Conservation (phyloP, 2,329 filamentous ascomycete genomes). For the Dactylellina sp. region DNA sequence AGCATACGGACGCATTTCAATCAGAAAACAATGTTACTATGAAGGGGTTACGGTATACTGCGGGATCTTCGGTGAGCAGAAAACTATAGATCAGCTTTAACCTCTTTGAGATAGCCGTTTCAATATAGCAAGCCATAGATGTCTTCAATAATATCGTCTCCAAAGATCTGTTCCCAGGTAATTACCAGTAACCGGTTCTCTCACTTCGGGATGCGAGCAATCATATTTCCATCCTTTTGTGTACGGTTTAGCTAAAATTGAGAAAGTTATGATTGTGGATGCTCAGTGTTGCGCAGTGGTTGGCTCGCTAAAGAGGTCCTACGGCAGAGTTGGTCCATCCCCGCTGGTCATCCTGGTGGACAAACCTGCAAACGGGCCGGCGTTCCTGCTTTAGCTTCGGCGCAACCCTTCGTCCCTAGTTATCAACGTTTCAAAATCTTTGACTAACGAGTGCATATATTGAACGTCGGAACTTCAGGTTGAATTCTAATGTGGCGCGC, state of each 20-base stretch:
- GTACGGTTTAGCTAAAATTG: too few relatives aligned
- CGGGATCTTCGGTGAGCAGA: too few relatives aligned
- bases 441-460: conserved; percentile 7
- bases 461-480: neutral
- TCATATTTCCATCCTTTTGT: too few relatives aligned
- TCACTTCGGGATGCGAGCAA: too few relatives aligned
- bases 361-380: conserved; percentile 50
- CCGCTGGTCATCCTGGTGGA: conserved; percentile 22
- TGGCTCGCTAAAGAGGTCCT: conserved; percentile 21
- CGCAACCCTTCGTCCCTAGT: conserved; percentile 8
- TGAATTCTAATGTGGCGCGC: conserved; percentile 14
- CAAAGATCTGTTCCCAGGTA: conserved; percentile 1
- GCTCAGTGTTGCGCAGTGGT: conserved; percentile 5
- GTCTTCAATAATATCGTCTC: conserved; percentile 11
- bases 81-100: too few relatives aligned
- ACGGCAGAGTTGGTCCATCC: conserved; percentile 48
- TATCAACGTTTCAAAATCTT: conserved; percentile 36
- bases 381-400: conserved; percentile 55
- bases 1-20: too few relatives aligned
- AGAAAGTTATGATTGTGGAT: too few relatives aligned
- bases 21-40: too few relatives aligned
- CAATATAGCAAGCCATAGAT: too few relatives aligned
- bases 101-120: too few relatives aligned
- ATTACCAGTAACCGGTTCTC: conserved; percentile 15
- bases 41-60: too few relatives aligned